Evolutionary conservation across 306 rosid species (phyloP).

Genomic region (Cucumis melo): DNA sequence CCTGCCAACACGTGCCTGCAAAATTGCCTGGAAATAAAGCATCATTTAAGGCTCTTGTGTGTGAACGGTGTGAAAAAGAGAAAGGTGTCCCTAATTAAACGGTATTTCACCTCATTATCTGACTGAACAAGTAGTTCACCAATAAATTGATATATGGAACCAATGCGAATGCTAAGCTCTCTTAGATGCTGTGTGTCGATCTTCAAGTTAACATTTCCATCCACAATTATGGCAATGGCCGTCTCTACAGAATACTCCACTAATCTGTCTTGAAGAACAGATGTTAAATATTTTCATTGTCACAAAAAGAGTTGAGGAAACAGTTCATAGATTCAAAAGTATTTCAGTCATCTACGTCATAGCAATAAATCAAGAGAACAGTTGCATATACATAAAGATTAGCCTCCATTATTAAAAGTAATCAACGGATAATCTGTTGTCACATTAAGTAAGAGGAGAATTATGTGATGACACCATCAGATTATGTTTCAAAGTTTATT

Average conservation of each 20-base stretch:
- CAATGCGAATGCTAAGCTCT: slow-evolving; percentile 47
- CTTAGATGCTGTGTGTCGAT: slow-evolving; percentile 43
- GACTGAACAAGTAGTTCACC: slow-evolving; percentile 63
- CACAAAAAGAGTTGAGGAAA: background rate
- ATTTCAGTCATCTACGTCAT: background rate
- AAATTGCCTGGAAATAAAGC: slow-evolving; percentile 36
- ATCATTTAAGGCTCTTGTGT: slow-evolving; percentile 5
- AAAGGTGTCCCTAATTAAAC: background rate
- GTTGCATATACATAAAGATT: background rate
- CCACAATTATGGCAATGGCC: slow-evolving; percentile 38
- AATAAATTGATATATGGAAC: slow-evolving; percentile 70
- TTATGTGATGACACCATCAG: background rate
- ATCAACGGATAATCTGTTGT: background rate
- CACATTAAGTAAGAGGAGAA: background rate
- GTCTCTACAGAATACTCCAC: slow-evolving; percentile 49
- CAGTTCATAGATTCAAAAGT: background rate
- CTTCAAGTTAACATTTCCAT: slow-evolving; percentile 36
- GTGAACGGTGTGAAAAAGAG: background rate
- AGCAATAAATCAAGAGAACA: background rate
- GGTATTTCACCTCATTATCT: slow-evolving; percentile 44
- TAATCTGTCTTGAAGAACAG: slow-evolving; percentile 25
- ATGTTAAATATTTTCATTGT: background rate
- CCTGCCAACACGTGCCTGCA: slow-evolving; percentile 73
- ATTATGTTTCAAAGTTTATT: background rate
- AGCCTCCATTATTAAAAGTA: background rate